Percentiles rank a stretch among this genome's conserved stretches.
These are phyloP conservation scores for Aechmea fasciata DNA, from an alignment of 176 grass and related monocot genomes.

Conservation along the genomic window DNA sequence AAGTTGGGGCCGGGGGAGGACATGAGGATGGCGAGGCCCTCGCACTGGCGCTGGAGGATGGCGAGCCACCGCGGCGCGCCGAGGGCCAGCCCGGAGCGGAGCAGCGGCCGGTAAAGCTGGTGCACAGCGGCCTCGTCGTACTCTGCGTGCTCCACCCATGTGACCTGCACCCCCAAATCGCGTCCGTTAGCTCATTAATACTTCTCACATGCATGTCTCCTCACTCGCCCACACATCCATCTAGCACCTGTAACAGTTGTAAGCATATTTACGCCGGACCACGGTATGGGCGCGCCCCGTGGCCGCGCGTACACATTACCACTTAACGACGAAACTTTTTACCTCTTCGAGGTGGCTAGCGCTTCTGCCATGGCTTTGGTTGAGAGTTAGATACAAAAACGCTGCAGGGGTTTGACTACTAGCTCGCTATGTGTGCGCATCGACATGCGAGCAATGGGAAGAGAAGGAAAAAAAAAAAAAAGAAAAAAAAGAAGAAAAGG, in stretches of 20 bases:
- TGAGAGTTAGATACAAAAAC: no score
- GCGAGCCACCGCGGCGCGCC: constrained; percentile 80
- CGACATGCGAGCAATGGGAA: background rate
- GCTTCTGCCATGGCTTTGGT: no score
- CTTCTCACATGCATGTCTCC: constrained; percentile 28
- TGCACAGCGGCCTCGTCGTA: constrained; percentile 65
- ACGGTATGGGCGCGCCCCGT: background rate
- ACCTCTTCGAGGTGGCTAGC: no score
- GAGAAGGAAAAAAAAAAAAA: background rate
- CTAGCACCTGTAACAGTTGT: no score
- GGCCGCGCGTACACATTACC: background rate
- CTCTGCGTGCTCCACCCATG: constrained; percentile 92
- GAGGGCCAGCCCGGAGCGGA: constrained; percentile 58
- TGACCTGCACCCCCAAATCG: constrained; percentile 49
- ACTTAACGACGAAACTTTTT: background rate
- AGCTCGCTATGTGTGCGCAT: no score
- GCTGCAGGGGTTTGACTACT: no score
- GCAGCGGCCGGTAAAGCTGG: constrained; percentile 57
- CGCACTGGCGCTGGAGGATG: constrained; percentile 70
- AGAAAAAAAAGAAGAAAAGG: background rate
- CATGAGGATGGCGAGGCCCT: constrained; percentile 62
- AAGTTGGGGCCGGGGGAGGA: constrained; percentile 33
- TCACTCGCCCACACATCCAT: background rate
- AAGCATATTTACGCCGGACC: background rate
- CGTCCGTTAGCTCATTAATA: constrained; percentile 52